Percentiles rank a stretch among this genome's conserved stretches.
phyloP scores from a whole-genome alignment of 306 rosid species.

The Adenanthera pavonina region DNA sequence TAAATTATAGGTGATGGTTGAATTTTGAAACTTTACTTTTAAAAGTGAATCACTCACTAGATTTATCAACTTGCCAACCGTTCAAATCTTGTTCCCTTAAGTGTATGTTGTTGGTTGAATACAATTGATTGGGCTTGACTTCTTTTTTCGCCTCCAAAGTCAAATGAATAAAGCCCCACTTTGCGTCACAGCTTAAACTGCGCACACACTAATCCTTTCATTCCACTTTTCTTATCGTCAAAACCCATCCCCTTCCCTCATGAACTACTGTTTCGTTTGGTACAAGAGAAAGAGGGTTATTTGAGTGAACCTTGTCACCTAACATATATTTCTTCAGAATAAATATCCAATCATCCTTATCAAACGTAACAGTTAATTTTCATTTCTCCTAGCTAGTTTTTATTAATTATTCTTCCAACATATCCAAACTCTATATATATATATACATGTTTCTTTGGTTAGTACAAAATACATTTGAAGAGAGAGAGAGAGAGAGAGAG shows the following conservation, averaged over 20 bases:
- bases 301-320: not conserved
- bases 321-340: not conserved
- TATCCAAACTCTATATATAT: not conserved
- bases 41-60: slow-evolving; percentile 9
- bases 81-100: slow-evolving; percentile 13
- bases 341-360: not conserved
- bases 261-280: not conserved
- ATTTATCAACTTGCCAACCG: slow-evolving; percentile 5
- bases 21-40: slow-evolving; percentile 6
- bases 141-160: slow-evolving; percentile 10
- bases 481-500: not conserved
- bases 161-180: slow-evolving; percentile 11
- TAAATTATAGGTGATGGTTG: not conserved
- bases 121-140: slow-evolving; percentile 13
- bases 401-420: not conserved
- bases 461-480: not conserved
- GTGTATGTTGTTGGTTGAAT: slow-evolving; percentile 19
- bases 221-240: not conserved
- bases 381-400: not conserved
- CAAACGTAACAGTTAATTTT: not conserved
- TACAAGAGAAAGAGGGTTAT: not conserved
- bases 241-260: not conserved
- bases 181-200: not conserved
- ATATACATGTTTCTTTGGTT: not conserved
- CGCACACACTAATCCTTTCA: not conserved